These are phyloP conservation scores for Alloascoidea hylecoeti DNA, from an alignment of 805 yeast genomes.

Conservation along the genomic window DNA sequence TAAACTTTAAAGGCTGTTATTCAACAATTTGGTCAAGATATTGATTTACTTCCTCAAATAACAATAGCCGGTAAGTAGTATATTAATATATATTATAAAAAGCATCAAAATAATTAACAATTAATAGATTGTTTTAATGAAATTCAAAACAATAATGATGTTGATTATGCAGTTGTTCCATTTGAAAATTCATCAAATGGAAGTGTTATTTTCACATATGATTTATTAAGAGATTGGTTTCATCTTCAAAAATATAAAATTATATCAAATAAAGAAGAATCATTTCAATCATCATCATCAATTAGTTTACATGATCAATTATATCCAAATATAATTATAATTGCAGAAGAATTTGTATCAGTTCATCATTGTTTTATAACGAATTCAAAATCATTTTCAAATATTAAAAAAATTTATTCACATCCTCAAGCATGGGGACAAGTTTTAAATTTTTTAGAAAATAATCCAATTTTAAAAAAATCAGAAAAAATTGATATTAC, in stretches of 20 bases:
- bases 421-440: conserved; percentile 99
- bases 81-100: conserved; percentile 32
- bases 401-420: conserved; percentile 53
- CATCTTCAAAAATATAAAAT: conserved; percentile 13
- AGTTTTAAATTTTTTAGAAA: conserved; percentile 39
- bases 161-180: conserved; percentile 73
- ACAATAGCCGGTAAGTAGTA: conserved; percentile 11
- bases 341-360: conserved; percentile 71
- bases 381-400: conserved; percentile 21
- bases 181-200: conserved; percentile 94
- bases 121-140: conserved; percentile 51
- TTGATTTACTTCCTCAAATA: conserved; percentile 11
- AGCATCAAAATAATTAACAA: conserved; percentile 24
- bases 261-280: background rate
- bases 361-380: conserved; percentile 68
- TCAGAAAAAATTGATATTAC: conserved; percentile 46
- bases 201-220: conserved; percentile 77
- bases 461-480: conserved; percentile 14
- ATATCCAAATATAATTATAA: conserved; percentile 30
- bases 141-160: conserved; percentile 27
- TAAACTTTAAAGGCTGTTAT: conserved; percentile 28
- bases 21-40: conserved; percentile 18
- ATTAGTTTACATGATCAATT: background rate
- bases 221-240: conserved; percentile 59
- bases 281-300: background rate